These are phyloP conservation scores for Fraxinus floribunda DNA, from an alignment of 305 asterid genomes.

Conservation along the genomic window DNA sequence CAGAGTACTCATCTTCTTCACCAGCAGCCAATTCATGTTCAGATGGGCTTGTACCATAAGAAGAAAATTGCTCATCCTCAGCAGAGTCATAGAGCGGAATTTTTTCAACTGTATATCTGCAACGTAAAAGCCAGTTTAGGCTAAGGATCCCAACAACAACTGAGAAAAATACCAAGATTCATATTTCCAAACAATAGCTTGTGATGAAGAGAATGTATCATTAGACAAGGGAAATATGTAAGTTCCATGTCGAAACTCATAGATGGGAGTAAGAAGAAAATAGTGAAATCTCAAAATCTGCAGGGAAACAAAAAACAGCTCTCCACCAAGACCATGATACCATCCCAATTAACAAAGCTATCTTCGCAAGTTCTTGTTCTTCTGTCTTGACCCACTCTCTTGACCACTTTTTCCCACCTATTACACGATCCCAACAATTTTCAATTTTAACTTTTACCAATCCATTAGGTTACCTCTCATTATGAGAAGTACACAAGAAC, in stretches of 20 bases:
- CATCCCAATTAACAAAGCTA: background rate
- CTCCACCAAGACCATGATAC: background rate
- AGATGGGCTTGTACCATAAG: slow-evolving; percentile 29
- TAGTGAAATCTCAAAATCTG: background rate
- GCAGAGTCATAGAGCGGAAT: slow-evolving; percentile 92
- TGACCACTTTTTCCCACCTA: background rate
- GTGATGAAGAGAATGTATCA: background rate
- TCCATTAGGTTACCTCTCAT: background rate
- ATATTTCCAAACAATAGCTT: background rate
- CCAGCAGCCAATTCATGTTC: slow-evolving; percentile 29
- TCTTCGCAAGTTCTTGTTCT: background rate
- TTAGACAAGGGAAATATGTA: background rate
- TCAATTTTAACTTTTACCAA: background rate
- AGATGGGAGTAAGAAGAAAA: background rate
- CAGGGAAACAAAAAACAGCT: background rate
- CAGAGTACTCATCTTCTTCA: slow-evolving; percentile 31
- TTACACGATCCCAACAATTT: background rate
- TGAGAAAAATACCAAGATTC: background rate
- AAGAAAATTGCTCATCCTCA: slow-evolving; percentile 76
- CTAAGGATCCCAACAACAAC: slow-evolving; percentile 5
- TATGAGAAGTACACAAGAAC: background rate
- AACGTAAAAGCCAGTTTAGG: slow-evolving; percentile 22
- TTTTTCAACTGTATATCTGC: slow-evolving; percentile 82
- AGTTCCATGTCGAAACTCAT: background rate
- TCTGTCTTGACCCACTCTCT: background rate